Evolutionary conservation across 345 rosid species (phyloP).

Genomic region (Brassica carinata): DNA sequence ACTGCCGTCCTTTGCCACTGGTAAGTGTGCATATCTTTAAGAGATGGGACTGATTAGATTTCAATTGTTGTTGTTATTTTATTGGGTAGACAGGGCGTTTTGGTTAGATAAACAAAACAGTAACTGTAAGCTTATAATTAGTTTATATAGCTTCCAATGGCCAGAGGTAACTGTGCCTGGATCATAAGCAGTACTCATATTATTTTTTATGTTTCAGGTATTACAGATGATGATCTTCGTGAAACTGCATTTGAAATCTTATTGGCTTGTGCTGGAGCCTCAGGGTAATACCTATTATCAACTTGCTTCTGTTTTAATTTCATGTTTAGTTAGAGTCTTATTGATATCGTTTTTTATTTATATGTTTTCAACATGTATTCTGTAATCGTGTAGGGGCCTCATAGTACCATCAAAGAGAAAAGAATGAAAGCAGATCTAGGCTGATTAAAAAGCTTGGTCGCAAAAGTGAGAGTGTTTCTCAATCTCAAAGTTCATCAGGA

Average conservation of each 20-base stretch:
- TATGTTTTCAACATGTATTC: not conserved
- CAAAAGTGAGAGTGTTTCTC: slow-evolving; percentile 61
- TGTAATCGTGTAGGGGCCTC: slow-evolving; percentile 62
- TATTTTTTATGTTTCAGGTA: slow-evolving; percentile 51
- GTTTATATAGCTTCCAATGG: not conserved
- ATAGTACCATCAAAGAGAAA: slow-evolving; percentile 90
- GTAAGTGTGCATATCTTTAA: slow-evolving; percentile 43
- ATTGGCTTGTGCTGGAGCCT: slow-evolving; percentile 95
- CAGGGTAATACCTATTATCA: slow-evolving; percentile 65
- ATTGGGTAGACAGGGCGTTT: not conserved
- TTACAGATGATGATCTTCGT: slow-evolving; percentile 88
- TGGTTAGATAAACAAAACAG: not conserved
- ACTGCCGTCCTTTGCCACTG: slow-evolving; percentile 84
- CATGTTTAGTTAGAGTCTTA: slow-evolving; percentile 1
- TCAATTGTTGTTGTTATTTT: not conserved
- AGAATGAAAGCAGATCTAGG: slow-evolving; percentile 66
- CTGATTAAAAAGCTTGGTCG: slow-evolving; percentile 95
- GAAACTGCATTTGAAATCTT: slow-evolving; percentile 95
- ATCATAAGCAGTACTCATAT: not conserved
- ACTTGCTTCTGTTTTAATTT: slow-evolving; percentile 20
- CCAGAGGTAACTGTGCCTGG: slow-evolving; percentile 16
- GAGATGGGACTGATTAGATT: not conserved
- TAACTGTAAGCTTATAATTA: not conserved
- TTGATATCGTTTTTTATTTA: not conserved
- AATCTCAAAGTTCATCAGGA: slow-evolving; percentile 71